Conservation (phyloP, 164 flowering plant species). For the Nymphaea thermarum region DNA sequence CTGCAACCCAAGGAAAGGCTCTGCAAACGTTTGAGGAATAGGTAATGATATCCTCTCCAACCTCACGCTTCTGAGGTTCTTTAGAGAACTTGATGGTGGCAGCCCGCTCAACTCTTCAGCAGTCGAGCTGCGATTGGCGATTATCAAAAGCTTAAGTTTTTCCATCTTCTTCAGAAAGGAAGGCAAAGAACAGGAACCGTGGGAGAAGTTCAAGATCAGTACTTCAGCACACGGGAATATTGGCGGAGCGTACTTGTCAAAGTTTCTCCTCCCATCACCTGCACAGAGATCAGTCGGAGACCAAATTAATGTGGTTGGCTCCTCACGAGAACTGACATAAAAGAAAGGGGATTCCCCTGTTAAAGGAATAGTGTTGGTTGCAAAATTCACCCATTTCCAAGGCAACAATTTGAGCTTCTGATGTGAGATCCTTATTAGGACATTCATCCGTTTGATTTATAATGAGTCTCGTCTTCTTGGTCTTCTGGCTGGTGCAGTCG, state of each 20-base stretch:
- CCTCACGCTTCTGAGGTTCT: constrained; percentile 61
- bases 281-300: neutral
- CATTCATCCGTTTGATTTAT: constrained; percentile 53
- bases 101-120: constrained; percentile 31
- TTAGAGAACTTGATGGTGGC: constrained; percentile 26
- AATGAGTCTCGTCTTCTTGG: constrained; percentile 37
- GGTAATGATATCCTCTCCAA: constrained; percentile 53
- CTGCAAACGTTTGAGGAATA: constrained; percentile 11
- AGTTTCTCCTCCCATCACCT: constrained; percentile 59
- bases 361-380: neutral
- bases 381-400: constrained; percentile 54
- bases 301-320: no score
- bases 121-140: constrained; percentile 32
- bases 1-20: constrained; percentile 25
- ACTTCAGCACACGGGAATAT: constrained; percentile 72
- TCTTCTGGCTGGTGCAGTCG: constrained; percentile 32
- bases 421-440: constrained; percentile 47
- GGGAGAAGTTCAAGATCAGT: constrained; percentile 54
- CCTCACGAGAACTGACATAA: no score
- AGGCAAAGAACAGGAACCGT: constrained; percentile 44
- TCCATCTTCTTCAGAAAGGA: constrained; percentile 59
- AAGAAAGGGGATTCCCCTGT: neutral
- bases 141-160: constrained; percentile 42
- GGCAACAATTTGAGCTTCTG: constrained; percentile 57
- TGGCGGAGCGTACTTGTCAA: constrained; percentile 61